Base-by-base conservation (phyloP, 257 asterid species). In the Nemophila menziesii region DNA sequence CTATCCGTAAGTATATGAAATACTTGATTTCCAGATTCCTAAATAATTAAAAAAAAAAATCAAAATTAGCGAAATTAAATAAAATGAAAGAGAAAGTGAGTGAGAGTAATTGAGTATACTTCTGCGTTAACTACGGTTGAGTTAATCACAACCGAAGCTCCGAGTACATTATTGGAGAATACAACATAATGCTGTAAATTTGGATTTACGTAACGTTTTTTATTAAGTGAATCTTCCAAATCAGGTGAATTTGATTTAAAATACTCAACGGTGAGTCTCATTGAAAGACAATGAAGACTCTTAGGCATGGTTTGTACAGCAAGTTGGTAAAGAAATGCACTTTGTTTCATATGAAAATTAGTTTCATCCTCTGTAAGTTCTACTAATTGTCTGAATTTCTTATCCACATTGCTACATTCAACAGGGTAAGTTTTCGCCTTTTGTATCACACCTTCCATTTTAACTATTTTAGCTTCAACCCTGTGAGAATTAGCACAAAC, bases 341-440 rank as follows among this genome's bases (percentile, higher is more conserved):
- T 89, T 64, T 89, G 98, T 71, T 75, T 84, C 90, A 62, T 81
- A 62, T 89, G 98, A 52, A 89, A 89, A 74, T 73, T 72, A 48
- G 93, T 81, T 69, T 89, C 98, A 46, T 89, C 98, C 79, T 89
- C 95, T 11, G 94, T 89, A 62, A 89, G 65, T 63, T 84, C 98
- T 4, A 72, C 93, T 36, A 89, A 71, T 58, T 89, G 98, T 60
- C 98, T 84, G 52, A 89, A 84, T 73, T 89, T 89, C 78, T 84
- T 89, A 63, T 80, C 98, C 56, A 89, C 95, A 65, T 89, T 89
- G 61, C 62, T 74, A 53, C 98, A 84, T 48, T 84, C 95, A 70
- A 80, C 94, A 18, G 71, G 84, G 63, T 73, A 70, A 6, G 94
- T 66, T 56, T 78, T 80, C 21, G 95, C 90, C 70, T 67, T 73